Conservation (phyloP, 2,329 filamentous ascomycete genomes). For the Fusarium caatingaense region DNA sequence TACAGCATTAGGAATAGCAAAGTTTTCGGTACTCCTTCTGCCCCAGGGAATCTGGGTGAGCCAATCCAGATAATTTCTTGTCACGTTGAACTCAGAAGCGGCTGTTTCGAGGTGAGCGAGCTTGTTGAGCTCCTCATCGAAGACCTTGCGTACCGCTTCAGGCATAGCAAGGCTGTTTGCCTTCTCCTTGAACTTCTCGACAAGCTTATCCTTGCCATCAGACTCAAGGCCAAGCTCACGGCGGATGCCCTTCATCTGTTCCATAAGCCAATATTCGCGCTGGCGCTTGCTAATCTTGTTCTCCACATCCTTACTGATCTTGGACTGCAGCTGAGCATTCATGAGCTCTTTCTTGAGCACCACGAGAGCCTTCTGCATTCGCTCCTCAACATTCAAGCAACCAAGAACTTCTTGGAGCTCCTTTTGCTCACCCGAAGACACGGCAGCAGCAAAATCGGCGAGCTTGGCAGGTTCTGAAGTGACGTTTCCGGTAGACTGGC, state of each 20-base stretch:
- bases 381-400: constrained; percentile 89
- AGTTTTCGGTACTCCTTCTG: constrained; percentile 94
- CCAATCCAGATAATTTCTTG: constrained; percentile 98
- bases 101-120: constrained; percentile 93
- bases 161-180: constrained; percentile 95
- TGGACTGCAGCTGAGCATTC: constrained; percentile 96
- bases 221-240: constrained; percentile 96
- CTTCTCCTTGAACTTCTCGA: constrained; percentile 98
- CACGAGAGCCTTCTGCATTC: constrained; percentile 89
- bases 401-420: constrained; percentile 94
- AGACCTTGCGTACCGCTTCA: constrained; percentile 94
- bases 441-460: constrained; percentile 95
- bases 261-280: constrained; percentile 98
- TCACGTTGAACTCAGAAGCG: constrained; percentile 98
- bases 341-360: constrained; percentile 98
- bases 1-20: constrained; percentile 91
- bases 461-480: constrained; percentile 94
- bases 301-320: constrained; percentile 98
- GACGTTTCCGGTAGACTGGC: constrained; percentile 92
- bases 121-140: constrained; percentile 98
- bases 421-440: constrained; percentile 90
- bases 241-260: constrained; percentile 99
- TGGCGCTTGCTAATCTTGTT: constrained; percentile 97
- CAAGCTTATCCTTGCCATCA: constrained; percentile 97
- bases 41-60: constrained; percentile 98